Evolutionary conservation across 306 rosid species (phyloP).

Genomic region (Fagus sylvatica): DNA sequence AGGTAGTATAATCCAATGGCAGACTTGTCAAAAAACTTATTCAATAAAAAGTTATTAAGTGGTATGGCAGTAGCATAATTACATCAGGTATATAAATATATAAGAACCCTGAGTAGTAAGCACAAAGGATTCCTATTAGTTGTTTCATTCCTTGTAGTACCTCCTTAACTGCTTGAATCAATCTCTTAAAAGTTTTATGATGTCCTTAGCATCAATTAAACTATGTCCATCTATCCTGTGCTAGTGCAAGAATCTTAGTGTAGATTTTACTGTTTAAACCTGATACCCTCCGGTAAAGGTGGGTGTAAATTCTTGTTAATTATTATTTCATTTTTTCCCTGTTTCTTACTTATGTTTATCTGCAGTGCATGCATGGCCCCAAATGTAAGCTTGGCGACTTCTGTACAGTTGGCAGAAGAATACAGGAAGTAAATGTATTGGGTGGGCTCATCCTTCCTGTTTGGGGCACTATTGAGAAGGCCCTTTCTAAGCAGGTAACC

Average conservation of each 20-base stretch:
- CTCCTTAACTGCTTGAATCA: not conserved
- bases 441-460: slow-evolving; percentile 98
- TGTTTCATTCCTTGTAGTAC: not conserved
- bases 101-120: not conserved
- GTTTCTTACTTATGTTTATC: slow-evolving; percentile 27
- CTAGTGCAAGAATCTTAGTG: not conserved
- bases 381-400: slow-evolving; percentile 87
- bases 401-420: slow-evolving; percentile 94
- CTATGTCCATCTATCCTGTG: not conserved
- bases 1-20: too few relatives aligned
- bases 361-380: slow-evolving; percentile 99
- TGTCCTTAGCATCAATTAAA: not conserved
- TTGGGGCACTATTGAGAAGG: slow-evolving; percentile 93
- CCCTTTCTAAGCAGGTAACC: slow-evolving; percentile 91
- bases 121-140: not conserved
- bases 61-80: too few relatives aligned
- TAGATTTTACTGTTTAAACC: not conserved
- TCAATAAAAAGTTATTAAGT: too few relatives aligned
- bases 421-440: slow-evolving; percentile 93
- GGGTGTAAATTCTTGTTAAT: too few relatives aligned
- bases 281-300: not conserved
- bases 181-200: not conserved
- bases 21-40: too few relatives aligned
- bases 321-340: slow-evolving; percentile 3
- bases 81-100: not conserved